These are phyloP conservation scores for Deinandra increscens DNA, from an alignment of 129 eudicot species.

Conservation along the genomic window DNA sequence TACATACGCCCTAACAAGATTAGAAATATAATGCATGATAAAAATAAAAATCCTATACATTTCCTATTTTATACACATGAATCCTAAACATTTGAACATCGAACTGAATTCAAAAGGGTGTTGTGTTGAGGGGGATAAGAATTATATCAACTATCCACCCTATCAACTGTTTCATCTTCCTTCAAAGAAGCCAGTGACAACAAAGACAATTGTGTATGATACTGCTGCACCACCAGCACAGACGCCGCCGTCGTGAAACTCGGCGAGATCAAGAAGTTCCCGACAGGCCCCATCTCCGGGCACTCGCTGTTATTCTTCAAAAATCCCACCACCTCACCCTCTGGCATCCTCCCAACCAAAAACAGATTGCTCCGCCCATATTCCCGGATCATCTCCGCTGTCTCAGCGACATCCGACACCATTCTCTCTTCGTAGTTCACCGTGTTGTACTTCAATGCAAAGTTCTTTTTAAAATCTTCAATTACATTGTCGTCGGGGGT, in stretches of 20 bases:
- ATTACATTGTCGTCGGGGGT: conserved; percentile 38
- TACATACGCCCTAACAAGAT: too few relatives aligned
- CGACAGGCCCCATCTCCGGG: conserved; percentile 70
- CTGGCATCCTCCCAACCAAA: conserved; percentile 64
- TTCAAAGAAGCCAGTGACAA: conserved; percentile 39
- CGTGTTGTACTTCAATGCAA: conserved; percentile 20
- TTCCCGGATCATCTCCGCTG: conserved; percentile 25
- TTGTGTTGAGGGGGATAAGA: background rate
- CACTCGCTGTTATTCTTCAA: conserved; percentile 41
- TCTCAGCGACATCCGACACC: conserved; percentile 32
- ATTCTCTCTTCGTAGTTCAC: conserved; percentile 42
- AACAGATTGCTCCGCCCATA: conserved; percentile 49
- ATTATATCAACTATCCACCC: too few relatives aligned
- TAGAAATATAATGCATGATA: too few relatives aligned
- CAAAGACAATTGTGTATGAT: conserved; percentile 33
- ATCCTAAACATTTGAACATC: background rate
- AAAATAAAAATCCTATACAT: too few relatives aligned
- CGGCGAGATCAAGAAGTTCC: conserved; percentile 44
- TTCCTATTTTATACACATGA: background rate
- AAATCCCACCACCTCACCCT: conserved; percentile 47
- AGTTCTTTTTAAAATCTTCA: conserved; percentile 31
- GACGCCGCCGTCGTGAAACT: conserved; percentile 47
- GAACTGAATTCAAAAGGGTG: background rate
- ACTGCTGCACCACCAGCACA: conserved; percentile 64
- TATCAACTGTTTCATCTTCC: conserved; percentile 34